Evolutionary conservation across 2,329 filamentous ascomycete genomes (phyloP), one percentile per base, ranked within the genome.

Genomic region (Emmonsia crescens): DNA sequence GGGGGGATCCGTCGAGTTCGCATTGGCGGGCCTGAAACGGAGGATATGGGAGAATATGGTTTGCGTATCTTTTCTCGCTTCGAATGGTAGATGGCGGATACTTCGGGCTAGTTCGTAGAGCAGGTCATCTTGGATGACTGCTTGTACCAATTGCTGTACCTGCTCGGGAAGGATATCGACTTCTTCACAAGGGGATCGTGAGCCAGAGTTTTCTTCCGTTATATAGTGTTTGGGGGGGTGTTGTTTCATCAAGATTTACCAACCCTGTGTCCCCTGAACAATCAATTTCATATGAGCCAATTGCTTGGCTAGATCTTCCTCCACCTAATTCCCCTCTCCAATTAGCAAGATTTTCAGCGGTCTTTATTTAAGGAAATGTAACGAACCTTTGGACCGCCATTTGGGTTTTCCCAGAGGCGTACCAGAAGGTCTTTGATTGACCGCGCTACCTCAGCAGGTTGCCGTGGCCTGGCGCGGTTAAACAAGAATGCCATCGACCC

Each of bases 21-120:
- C 84, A 49, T 77, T 76, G 12, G 85, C 80, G 5, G 88, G 88
- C 66, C 89, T 89, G 80, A 94, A 96, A 66, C 92, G 89, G 73
- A 96, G 91, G 67, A 95, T 89, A 74, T 93, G 94, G 48, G 91
- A 96, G 78, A 97, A 94, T 73, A 96, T 94, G 65, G 94, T 89
- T 74, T 96, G 93, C 14, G 90, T 89, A 72, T 96, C 93, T 79
- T 96, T 97, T 71, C 93, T 87, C 44, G 92, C 90, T 78, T 99
- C 94, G 79, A 99, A 99, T 0, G 93, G 91, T 4, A 99, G 83
- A 59, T 87, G 85, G 75, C 90, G 86, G 54, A 99, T 88, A 71
- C 88, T 88, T 64, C 87, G 82, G 24, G 93, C 91, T 62, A 99
- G 86, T 59, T 89, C 81, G 68, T 89, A 89, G 51, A 99, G 85